A percentile compares a stretch with the other conserved stretches of the same genome.
These are phyloP conservation scores for Podila verticillata DNA, from an alignment of 192 early-diverging fungal genomes.

Conservation along the genomic window DNA sequence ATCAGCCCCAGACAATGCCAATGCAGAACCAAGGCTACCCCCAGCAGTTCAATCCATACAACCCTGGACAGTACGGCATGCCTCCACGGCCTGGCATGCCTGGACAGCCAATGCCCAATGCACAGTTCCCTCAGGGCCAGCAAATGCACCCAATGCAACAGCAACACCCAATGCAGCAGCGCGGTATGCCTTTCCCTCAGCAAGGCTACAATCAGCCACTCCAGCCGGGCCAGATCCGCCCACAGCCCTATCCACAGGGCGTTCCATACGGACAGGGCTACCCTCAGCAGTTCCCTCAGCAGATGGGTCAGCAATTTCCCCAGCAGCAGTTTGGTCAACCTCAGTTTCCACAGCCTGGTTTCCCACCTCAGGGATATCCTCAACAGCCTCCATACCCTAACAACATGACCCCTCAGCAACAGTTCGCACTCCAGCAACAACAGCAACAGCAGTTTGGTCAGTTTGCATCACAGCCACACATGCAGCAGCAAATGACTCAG, in stretches of 20 bases:
- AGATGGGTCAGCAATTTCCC: constrained; percentile 1
- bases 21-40: background rate
- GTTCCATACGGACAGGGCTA: constrained; percentile 10
- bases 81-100: constrained; percentile 25
- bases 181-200: constrained; percentile 27
- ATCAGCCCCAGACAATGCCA: background rate
- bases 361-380: constrained; percentile 30
- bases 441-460: constrained; percentile 24
- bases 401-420: constrained; percentile 18
- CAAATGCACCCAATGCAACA: constrained; percentile 14
- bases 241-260: constrained; percentile 26
- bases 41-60: constrained; percentile 30
- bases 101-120: constrained; percentile 23
- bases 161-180: constrained; percentile 28
- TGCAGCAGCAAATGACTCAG: constrained; percentile 13
- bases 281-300: constrained; percentile 29
- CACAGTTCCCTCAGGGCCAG: constrained; percentile 16
- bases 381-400: constrained; percentile 32
- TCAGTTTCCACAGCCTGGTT: constrained; percentile 29
- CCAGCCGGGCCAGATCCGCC: constrained; percentile 28
- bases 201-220: constrained; percentile 22
- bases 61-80: constrained; percentile 23
- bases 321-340: constrained; percentile 28
- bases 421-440: constrained; percentile 31
- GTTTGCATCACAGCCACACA: constrained; percentile 18